phyloP scores from a whole-genome alignment of 306 rosid genomes.

The Macrotyloma uniflorum region DNA sequence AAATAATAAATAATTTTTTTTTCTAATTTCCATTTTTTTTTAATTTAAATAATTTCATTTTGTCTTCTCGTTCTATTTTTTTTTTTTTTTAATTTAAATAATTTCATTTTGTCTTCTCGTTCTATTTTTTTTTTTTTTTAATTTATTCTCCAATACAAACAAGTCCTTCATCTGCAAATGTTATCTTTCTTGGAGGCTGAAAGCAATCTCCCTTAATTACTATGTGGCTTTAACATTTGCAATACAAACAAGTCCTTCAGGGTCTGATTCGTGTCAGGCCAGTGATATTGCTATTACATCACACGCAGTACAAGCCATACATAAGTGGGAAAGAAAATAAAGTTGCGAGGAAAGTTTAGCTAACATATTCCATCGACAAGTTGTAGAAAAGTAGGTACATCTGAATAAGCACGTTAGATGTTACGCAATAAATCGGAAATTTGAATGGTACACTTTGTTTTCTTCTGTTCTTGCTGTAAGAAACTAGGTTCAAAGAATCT shows the following conservation, averaged over 20 bases:
- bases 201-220: no score
- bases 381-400: slow-evolving; percentile 11
- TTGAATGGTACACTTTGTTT: slow-evolving; percentile 17
- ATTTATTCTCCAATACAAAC: no score
- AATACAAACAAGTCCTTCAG: no score
- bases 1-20: no score
- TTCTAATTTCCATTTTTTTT: no score
- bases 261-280: not conserved
- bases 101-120: no score
- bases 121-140: no score
- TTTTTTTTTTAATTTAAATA: no score
- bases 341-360: not conserved
- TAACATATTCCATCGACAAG: not conserved
- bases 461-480: not conserved
- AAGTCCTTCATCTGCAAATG: not conserved
- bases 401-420: slow-evolving; percentile 7
- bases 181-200: not conserved
- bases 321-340: not conserved
- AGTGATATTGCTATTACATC: slow-evolving; percentile 14
- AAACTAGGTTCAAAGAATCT: slow-evolving; percentile 25
- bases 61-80: no score
- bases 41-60: no score
- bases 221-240: no score
- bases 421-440: slow-evolving; percentile 6
- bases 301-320: not conserved